Evolutionary conservation across 106 monocot genomes (phyloP), one percentile per base, ranked within the genome.

Genomic region (Xerophyta viscosa): DNA sequence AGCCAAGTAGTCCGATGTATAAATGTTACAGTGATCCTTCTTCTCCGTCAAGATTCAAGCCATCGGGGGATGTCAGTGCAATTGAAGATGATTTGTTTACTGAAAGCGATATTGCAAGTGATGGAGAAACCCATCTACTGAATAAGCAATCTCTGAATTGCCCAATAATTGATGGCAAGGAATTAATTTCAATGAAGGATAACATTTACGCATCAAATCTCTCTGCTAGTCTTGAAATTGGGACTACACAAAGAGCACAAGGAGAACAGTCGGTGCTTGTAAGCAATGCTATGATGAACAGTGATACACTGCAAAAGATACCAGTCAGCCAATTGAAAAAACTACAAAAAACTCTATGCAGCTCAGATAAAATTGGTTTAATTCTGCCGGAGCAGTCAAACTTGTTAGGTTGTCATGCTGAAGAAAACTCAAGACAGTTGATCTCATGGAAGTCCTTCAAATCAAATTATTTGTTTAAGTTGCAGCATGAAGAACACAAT

Each of bases 21-120:
- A 86, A 86, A 73, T 78, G 75, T 49, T 60, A 69, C 58, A 79
- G 78, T 56, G 75, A 82, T 37, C 82, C 87, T 46, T 47, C 87
- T 41, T 82, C 87, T 30, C 87, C 87, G 33, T 88, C 82, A 29
- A 73, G 87, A 24, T 78, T 88, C 67, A 74, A 66, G 39, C 78
- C 75, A 39, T 68, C 68, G 15, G 71, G 68, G 45, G 82, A 88
- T 68, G 29, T 37, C 41, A 26, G 55, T 62, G 48, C 25, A 7
- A 54, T 75, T 31, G 78, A 88, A 62, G 77, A 70, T 58, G 71
- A 75, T 41, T 14, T 88, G 8, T 39, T 60, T 24, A 27, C 63
- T 25, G 72, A 48, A 8, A 76, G 54, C 47, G 82, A 79, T 31
- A 73, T 64, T 59, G 54, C 51, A 4, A 31, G 30, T 57, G 87